phyloP scores from a whole-genome alignment of 2,329 filamentous ascomycete genomes.

The Endoconidiophora polonica region DNA sequence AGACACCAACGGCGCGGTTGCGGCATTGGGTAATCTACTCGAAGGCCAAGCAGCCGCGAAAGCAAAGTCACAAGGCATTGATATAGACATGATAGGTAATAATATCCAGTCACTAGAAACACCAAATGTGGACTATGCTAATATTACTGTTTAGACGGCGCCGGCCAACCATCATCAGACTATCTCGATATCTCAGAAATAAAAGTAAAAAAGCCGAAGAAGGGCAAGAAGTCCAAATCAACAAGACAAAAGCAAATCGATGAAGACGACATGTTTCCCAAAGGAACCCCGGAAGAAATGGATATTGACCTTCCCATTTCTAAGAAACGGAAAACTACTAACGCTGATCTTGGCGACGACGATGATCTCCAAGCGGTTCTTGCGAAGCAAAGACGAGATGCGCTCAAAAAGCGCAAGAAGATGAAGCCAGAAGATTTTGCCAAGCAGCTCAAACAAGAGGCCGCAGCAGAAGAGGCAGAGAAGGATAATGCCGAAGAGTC shows the following conservation, averaged over 20 bases:
- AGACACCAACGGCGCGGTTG: slow-evolving; percentile 55
- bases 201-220: slow-evolving; percentile 90
- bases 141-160: slow-evolving; percentile 3
- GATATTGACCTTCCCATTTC: slow-evolving; percentile 46
- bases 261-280: slow-evolving; percentile 41
- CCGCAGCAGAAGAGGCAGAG: slow-evolving; percentile 33
- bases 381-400: slow-evolving; percentile 63
- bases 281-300: slow-evolving; percentile 35
- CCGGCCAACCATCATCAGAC: slow-evolving; percentile 45
- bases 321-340: slow-evolving; percentile 48
- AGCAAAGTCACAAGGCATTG: slow-evolving; percentile 52
- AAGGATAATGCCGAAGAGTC: slow-evolving; percentile 19
- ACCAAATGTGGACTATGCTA: not conserved
- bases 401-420: slow-evolving; percentile 84
- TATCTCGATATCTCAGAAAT: slow-evolving; percentile 76
- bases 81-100: slow-evolving; percentile 58
- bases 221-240: slow-evolving; percentile 71
- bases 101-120: not conserved
- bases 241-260: slow-evolving; percentile 53
- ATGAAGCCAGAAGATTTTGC: slow-evolving; percentile 74
- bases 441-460: slow-evolving; percentile 52
- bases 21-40: slow-evolving; percentile 42
- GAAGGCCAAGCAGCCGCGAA: slow-evolving; percentile 27
- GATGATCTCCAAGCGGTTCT: slow-evolving; percentile 81
- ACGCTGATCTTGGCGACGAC: slow-evolving; percentile 67